These are phyloP conservation scores for Penicillium roqueforti DNA, from an alignment of 495 filamentous ascomycete species.

Conservation along the genomic window DNA sequence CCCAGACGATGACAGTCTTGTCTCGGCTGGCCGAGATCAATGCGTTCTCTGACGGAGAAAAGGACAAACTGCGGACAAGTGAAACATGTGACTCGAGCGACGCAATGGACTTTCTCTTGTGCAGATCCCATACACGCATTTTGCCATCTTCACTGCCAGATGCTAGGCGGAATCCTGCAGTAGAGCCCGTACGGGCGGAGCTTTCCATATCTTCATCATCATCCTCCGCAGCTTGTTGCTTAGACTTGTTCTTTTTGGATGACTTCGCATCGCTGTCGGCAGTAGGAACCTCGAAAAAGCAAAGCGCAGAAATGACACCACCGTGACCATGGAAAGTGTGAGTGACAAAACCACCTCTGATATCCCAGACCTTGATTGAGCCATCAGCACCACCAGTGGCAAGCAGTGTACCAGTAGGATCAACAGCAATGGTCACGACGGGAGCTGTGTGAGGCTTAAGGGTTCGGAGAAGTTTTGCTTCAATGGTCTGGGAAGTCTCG, in stretches of 20 bases:
- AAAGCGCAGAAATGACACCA: constrained; percentile 82
- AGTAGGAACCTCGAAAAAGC: constrained; percentile 73
- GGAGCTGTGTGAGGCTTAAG: constrained; percentile 88
- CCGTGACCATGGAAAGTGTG: constrained; percentile 93
- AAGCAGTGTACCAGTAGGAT: constrained; percentile 81
- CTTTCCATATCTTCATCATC: constrained; percentile 44
- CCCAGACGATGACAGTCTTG: constrained; percentile 90
- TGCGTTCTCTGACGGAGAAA: constrained; percentile 64
- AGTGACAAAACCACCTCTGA: constrained; percentile 82
- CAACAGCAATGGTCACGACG: constrained; percentile 76
- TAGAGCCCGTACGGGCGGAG: constrained; percentile 35
- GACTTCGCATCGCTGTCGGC: constrained; percentile 25
- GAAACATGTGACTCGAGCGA: constrained; percentile 89
- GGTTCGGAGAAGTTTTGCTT: constrained; percentile 66
- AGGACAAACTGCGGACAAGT: constrained; percentile 80
- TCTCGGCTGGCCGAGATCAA: constrained; percentile 89
- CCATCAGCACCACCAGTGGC: constrained; percentile 92
- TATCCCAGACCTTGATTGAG: constrained; percentile 94
- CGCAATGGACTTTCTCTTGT: constrained; percentile 72
- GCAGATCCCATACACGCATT: constrained; percentile 85
- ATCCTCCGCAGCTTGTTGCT: constrained; percentile 28
- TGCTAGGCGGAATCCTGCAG: constrained; percentile 68
- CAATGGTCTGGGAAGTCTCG: constrained; percentile 48
- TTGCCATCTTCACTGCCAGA: constrained; percentile 92
- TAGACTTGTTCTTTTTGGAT: constrained; percentile 39